Evolutionary conservation across 2,329 filamentous ascomycete species (phyloP).

Genomic region (Penicillium sp.): DNA sequence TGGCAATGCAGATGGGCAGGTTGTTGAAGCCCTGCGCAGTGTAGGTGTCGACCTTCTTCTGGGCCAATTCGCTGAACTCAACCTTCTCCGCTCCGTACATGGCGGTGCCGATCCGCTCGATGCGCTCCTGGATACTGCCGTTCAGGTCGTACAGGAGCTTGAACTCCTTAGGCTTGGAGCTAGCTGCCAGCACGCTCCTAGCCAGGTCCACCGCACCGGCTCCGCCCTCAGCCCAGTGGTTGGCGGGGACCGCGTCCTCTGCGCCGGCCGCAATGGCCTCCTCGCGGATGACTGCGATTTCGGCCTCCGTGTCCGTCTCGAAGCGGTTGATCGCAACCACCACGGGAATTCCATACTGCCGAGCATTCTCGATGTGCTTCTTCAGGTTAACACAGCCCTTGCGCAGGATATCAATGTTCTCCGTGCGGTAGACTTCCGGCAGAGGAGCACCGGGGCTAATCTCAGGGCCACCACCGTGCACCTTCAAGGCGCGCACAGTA

Average conservation of each 20-base stretch:
- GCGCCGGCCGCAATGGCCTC: conserved; percentile 86
- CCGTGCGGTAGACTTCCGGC: conserved; percentile 78
- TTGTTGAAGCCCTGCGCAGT: conserved; percentile 84
- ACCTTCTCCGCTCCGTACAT: conserved; percentile 91
- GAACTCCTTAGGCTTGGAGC: conserved; percentile 75
- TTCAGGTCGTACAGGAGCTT: conserved; percentile 76
- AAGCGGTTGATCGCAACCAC: conserved; percentile 98
- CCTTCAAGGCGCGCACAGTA: conserved; percentile 89
- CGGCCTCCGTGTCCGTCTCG: conserved; percentile 82
- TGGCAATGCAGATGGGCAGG: conserved; percentile 90
- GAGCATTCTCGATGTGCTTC: conserved; percentile 90
- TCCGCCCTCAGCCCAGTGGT: conserved; percentile 95
- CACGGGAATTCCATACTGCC: conserved; percentile 79
- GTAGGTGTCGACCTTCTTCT: conserved; percentile 94
- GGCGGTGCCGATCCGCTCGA: conserved; percentile 77
- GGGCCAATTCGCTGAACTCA: conserved; percentile 85
- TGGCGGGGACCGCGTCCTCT: conserved; percentile 83
- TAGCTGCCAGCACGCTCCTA: conserved; percentile 72
- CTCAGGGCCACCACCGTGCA: conserved; percentile 90
- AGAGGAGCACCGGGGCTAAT: conserved; percentile 79
- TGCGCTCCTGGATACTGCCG: conserved; percentile 73
- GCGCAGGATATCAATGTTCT: conserved; percentile 85
- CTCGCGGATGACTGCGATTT: conserved; percentile 79
- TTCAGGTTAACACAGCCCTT: conserved; percentile 85
- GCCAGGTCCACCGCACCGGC: conserved; percentile 82